Conservation (phyloP, 176 grass and related monocot species). For the Aechmea fasciata region DNA sequence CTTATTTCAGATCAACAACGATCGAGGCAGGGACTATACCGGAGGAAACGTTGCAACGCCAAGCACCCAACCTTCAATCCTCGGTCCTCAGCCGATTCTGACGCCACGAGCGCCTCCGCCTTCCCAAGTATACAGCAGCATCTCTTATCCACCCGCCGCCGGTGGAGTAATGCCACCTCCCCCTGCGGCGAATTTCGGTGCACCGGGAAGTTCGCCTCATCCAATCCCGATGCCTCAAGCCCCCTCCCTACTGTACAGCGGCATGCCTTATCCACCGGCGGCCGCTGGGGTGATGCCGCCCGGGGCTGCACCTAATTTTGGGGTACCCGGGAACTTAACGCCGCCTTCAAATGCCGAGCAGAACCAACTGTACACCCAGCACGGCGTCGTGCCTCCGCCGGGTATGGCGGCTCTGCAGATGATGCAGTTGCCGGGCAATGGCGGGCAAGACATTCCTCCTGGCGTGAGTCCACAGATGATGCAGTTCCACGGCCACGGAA, state of each 20-base stretch:
- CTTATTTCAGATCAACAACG: slow-evolving; percentile 72
- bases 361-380: no score
- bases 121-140: slow-evolving; percentile 26
- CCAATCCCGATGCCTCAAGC: not conserved
- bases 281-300: no score
- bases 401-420: no score
- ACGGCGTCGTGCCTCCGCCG: no score
- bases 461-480: no score
- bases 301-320: no score
- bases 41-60: slow-evolving; percentile 40
- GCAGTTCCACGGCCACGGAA: no score
- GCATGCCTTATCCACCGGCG: not conserved
- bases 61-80: slow-evolving; percentile 35
- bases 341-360: no score
- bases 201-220: not conserved
- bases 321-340: no score
- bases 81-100: slow-evolving; percentile 18
- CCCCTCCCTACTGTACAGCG: not conserved
- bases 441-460: no score
- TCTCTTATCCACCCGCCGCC: slow-evolving; percentile 21
- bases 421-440: no score
- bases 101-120: slow-evolving; percentile 47
- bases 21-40: slow-evolving; percentile 97
- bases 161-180: slow-evolving; percentile 41
- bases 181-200: not conserved